Base-by-base conservation (phyloP, 495 filamentous ascomycete species). In the Aspergillus biplanus region DNA sequence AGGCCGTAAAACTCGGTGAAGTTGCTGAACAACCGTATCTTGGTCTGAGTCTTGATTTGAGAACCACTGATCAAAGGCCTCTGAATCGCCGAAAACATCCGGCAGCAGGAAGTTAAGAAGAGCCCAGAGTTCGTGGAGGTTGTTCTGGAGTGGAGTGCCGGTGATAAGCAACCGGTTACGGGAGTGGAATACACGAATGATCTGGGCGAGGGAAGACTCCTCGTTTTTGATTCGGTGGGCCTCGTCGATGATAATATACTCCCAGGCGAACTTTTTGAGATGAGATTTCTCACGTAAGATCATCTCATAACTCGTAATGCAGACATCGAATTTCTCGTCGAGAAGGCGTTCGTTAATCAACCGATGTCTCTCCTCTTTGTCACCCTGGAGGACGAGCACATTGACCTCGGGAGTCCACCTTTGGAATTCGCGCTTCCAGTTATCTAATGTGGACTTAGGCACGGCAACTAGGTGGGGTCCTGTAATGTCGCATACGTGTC, bases 161-260 rank as follows among this genome's bases (percentile, higher is more conserved):
- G 96, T 99, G 62, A 99, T 99, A 58, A 99, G 79, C 34, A 99
- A 83, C 27, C 96, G 89, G 71, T 98, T 98, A 66, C 96, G 84
- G 7, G 96, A 99, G 77, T 94, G 93, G 83, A 99, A 98, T 33
- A 98, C 79, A 61, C 96, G 92, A 64, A 99, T 97, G 59, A 98
- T 96, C 68, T 99, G 95, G 2, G 96, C 92, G 5, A 99, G 82
- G 3, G 96, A 96, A 0, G 96, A 99, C 74, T 97, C 92, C 74
- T 99, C 96, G 75, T 99, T 99, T 79, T 99, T 99, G 81, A 99
- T 98, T 21, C 96, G 92, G 73, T 99, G 96, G 5, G 96, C 96
- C 67, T 99, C 96, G 70, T 99, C 96, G 58, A 99, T 97, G 73
- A 99, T 97, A 75, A 99, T 98, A 73, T 99, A 99, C 73, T 99